phyloP scores from a whole-genome alignment of 2,329 filamentous ascomycete genomes.

The Passalora sequoiae region DNA sequence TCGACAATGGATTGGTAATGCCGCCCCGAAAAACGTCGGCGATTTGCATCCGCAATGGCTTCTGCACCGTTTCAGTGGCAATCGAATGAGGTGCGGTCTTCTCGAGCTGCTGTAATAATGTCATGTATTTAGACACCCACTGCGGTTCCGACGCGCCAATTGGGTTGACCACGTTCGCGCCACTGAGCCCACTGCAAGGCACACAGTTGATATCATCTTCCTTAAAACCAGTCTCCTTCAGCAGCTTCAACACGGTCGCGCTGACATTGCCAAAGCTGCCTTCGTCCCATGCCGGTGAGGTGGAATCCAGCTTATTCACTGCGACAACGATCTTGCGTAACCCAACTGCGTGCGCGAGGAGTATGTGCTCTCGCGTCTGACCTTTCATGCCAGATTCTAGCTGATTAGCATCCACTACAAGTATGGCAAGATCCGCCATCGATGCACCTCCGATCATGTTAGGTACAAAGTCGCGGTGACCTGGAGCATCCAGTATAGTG shows the following conservation, averaged over 20 bases:
- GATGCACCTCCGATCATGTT: slow-evolving; percentile 98
- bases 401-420: slow-evolving; percentile 91
- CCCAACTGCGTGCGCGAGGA: slow-evolving; percentile 84
- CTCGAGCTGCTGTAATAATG: slow-evolving; percentile 79
- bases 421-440: slow-evolving; percentile 89
- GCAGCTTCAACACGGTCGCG: slow-evolving; percentile 75
- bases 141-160: slow-evolving; percentile 43
- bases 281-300: slow-evolving; percentile 65
- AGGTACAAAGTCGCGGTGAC: slow-evolving; percentile 91
- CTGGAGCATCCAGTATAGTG: slow-evolving; percentile 91
- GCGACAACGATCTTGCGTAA: slow-evolving; percentile 83
- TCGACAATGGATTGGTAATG: slow-evolving; percentile 72
- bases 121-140: slow-evolving; percentile 69
- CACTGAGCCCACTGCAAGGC: slow-evolving; percentile 81
- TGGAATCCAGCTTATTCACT: slow-evolving; percentile 90
- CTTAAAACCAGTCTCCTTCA: slow-evolving; percentile 76
- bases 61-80: slow-evolving; percentile 49
- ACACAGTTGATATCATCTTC: slow-evolving; percentile 77
- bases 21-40: slow-evolving; percentile 79
- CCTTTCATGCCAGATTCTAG: slow-evolving; percentile 92
- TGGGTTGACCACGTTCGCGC: slow-evolving; percentile 73
- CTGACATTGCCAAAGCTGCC: slow-evolving; percentile 79
- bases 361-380: slow-evolving; percentile 88
- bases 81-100: slow-evolving; percentile 63
- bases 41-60: slow-evolving; percentile 80